These are phyloP conservation scores for Lineolata rhizophorae DNA, from an alignment of 495 filamentous ascomycete species.

Conservation along the genomic window DNA sequence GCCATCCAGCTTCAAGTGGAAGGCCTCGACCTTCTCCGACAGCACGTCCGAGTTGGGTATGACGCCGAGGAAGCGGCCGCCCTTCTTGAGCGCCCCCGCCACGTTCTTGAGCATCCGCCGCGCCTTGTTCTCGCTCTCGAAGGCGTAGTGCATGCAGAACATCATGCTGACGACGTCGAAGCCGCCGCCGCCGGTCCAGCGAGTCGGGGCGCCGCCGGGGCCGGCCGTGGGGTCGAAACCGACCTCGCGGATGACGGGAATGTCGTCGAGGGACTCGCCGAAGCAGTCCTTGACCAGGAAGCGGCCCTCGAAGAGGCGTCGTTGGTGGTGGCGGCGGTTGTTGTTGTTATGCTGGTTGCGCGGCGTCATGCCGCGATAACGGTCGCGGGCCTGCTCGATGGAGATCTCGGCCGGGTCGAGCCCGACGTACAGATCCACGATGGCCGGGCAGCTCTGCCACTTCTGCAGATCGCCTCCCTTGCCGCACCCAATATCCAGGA, in stretches of 20 bases:
- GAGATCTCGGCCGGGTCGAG: conserved; percentile 81
- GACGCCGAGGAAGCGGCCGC: conserved; percentile 77
- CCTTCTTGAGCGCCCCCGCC: conserved; percentile 70
- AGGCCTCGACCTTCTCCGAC: conserved; percentile 31
- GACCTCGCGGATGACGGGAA: conserved; percentile 58
- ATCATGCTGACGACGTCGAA: conserved; percentile 97
- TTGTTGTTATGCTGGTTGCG: too few species aligned
- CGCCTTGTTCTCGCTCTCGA: conserved; percentile 69
- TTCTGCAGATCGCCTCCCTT: conserved; percentile 92
- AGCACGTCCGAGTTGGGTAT: conserved; percentile 89
- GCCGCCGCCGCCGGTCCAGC: conserved; percentile 45
- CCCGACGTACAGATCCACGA: conserved; percentile 74
- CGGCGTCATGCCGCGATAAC: conserved; percentile 65
- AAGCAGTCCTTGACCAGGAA: conserved; percentile 85
- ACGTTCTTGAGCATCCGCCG: conserved; percentile 88
- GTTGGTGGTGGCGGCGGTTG: too few species aligned
- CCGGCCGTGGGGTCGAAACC: conserved; percentile 55
- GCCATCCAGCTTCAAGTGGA: conserved; percentile 10
- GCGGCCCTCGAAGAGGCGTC: conserved; percentile 65
- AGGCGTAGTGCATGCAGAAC: conserved; percentile 99
- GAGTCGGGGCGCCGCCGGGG: too few species aligned
- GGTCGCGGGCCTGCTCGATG: conserved; percentile 69
- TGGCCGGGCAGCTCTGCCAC: conserved; percentile 82
- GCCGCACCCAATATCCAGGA: conserved; percentile 87
- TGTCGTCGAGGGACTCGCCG: conserved; percentile 51